These are phyloP conservation scores for Breviolum minutum DNA, from an alignment of 73 alveolate species.

Conservation along the genomic window DNA sequence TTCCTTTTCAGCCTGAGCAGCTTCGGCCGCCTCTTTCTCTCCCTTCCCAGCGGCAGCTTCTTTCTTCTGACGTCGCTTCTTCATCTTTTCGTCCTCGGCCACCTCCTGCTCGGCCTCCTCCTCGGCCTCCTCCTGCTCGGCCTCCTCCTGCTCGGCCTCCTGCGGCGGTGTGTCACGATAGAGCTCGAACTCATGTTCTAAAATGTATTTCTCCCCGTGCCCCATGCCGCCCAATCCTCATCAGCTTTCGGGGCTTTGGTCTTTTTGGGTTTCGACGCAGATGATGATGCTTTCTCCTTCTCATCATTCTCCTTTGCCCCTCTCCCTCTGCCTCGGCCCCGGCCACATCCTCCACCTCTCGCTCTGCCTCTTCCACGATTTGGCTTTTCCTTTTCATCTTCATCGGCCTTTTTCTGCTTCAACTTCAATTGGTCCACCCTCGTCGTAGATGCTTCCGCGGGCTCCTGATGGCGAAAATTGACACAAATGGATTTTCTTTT, in stretches of 20 bases:
- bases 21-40: not conserved
- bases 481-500: too few relatives aligned
- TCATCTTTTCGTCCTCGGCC: not conserved
- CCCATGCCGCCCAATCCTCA: not conserved
- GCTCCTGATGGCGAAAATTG: not conserved
- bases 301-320: not conserved
- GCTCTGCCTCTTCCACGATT: not conserved
- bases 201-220: not conserved
- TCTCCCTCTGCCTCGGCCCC: not conserved
- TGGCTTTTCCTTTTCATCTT: not conserved
- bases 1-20: too few relatives aligned
- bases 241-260: not conserved
- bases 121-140: too few relatives aligned
- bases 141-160: not conserved
- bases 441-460: not conserved
- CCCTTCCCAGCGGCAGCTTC: too few relatives aligned
- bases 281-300: not conserved
- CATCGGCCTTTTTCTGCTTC: not conserved
- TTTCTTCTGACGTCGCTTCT: not conserved
- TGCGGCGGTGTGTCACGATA: not conserved
- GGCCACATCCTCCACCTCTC: not conserved
- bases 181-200: not conserved
- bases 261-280: not conserved
- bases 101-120: not conserved
- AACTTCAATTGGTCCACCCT: not conserved